Percentiles rank a stretch among this genome's conserved stretches.
These are phyloP conservation scores for Spencermartinsiella ligniputridi DNA, from an alignment of 1,139 yeast genomes.

Conservation along the genomic window DNA sequence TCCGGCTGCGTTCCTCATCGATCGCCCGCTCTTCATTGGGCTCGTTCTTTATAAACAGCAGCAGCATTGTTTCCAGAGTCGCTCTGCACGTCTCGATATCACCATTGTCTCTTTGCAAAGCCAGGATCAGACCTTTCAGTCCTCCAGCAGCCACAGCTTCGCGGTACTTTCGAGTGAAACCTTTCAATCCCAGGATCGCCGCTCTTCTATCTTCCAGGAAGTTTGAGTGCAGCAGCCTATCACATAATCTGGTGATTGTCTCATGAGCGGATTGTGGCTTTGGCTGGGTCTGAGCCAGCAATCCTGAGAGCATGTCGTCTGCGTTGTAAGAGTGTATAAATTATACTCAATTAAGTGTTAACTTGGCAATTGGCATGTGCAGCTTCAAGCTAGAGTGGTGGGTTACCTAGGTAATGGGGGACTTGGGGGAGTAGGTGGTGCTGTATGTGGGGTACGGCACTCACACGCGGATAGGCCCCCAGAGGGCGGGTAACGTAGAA, in stretches of 20 bases:
- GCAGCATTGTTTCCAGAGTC: constrained; percentile 76
- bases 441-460: too few relatives aligned
- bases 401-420: too few relatives aligned
- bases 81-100: constrained; percentile 78
- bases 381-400: too few relatives aligned
- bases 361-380: too few relatives aligned
- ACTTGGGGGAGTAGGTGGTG: too few relatives aligned
- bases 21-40: constrained; percentile 1
- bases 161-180: constrained; percentile 83
- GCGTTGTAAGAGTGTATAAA: too few relatives aligned
- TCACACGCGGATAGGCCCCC: too few relatives aligned
- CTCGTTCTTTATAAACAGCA: constrained; percentile 51
- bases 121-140: constrained; percentile 64
- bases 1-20: constrained; percentile 20
- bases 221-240: constrained; percentile 79
- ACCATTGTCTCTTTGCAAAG: constrained; percentile 60
- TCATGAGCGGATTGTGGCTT: constrained; percentile 69
- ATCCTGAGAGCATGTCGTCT: constrained; percentile 46
- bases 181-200: constrained; percentile 84
- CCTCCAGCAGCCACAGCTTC: constrained; percentile 91
- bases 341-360: too few relatives aligned
- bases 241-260: constrained; percentile 84
- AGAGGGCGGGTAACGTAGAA: too few relatives aligned
- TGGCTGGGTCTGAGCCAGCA: constrained; percentile 44
- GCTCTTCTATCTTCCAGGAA: constrained; percentile 83